Base-by-base conservation (phyloP, 441 rosid genomes). In the Breynia disticha region DNA sequence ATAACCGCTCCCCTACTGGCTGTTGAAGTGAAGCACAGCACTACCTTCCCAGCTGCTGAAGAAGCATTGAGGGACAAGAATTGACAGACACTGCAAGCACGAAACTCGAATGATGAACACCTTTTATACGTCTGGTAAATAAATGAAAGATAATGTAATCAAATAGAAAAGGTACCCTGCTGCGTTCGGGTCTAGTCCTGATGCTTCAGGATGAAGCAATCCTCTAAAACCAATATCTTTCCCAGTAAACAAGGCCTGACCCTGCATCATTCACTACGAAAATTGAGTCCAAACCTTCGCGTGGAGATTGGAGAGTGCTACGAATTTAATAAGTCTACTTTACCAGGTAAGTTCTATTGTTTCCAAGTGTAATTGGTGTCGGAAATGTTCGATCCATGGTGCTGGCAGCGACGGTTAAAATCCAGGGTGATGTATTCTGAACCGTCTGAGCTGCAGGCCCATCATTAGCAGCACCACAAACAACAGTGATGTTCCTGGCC, bases 391-490 rank as follows among this genome's bases (percentile, higher is more conserved):
- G 68, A 49, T 81, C 82, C 18, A 76, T 65, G 49, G 82, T 74
- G 61, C 65, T 76, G 7, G 82, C 84, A 7, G 78, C 82, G 11
- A 78, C 79, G 2, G 77, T 76, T 46, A 76, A 48, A 51, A 79
- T 46, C 87, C 82, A 81, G 1, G 82, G 82, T 16, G 82, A 72
- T 1, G 76, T 69, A 49, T 74, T 76, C 52, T 60, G 64, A 19
- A 76, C 73, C 2, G 82, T 72, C 37, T 68, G 69, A n/a, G 76
- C 62, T 4, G 51, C 54, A 21, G 84, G 82, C 5, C 82, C 82
- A 19, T 44, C 65, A 51, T 79, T 81, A 28, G 68, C 76, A 4
- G 77, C 80, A 38, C 60, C 71, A 16, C 69, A 68, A 19, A 76
- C 78, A 32, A 81, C 79, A 1, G 67, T 43, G 17, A 81, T 78